phyloP scores from a whole-genome alignment of 2,329 filamentous ascomycete genomes.

The Hypoxylon sp. region DNA sequence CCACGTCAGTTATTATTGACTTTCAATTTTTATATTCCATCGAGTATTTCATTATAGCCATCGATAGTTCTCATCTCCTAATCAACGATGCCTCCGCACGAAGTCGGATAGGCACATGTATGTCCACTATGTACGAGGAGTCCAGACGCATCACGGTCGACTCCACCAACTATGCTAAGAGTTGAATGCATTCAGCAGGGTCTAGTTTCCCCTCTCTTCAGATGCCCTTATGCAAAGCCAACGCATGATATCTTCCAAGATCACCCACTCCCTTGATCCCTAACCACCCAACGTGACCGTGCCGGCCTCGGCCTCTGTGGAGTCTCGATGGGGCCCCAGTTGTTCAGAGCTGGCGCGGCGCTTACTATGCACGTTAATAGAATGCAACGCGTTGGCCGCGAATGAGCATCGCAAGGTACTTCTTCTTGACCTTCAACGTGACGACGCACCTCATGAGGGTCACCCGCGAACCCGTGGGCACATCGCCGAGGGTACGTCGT shows the following conservation, averaged over 20 bases:
- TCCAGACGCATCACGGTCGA: not conserved
- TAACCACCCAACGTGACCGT: not conserved
- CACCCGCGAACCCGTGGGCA: not conserved
- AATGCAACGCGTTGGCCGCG: conserved; percentile 13
- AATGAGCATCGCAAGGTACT: not conserved
- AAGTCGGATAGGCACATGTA: too few species aligned
- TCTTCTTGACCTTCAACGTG: conserved; percentile 13
- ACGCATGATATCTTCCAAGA: conserved; percentile 3
- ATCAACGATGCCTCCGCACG: not conserved
- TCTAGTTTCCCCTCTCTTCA: not conserved
- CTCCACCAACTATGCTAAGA: not conserved
- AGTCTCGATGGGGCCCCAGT: not conserved
- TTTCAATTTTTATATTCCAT: not conserved
- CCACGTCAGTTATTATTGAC: not conserved
- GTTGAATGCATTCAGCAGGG: not conserved
- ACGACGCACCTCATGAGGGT: conserved; percentile 2
- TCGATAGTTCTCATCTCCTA: not conserved
- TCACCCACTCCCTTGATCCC: not conserved
- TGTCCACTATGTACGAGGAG: not conserved
- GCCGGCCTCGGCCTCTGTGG: not conserved
- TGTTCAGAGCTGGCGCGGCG: not conserved
- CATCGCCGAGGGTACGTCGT: not conserved
- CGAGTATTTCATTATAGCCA: too few species aligned
- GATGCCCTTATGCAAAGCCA: conserved; percentile 2
- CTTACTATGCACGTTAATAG: not conserved